phyloP scores from a whole-genome alignment of 768 basidiomycete species.

The Hemileccinum rubropunctum region DNA sequence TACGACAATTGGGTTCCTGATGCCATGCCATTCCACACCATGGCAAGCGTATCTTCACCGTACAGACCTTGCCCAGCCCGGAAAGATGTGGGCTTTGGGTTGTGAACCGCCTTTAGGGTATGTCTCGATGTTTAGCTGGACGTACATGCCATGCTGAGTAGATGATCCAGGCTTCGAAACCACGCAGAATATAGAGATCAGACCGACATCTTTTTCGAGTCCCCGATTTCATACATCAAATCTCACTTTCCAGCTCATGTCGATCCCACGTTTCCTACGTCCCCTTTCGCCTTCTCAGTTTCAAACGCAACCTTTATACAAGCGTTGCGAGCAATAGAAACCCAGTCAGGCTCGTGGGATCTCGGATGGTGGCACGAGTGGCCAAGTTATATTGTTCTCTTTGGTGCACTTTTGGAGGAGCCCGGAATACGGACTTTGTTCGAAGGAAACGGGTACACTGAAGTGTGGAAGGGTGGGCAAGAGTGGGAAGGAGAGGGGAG shows the following conservation, averaged over 20 bases:
- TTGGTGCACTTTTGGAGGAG: conserved; percentile 69
- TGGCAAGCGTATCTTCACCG: conserved; percentile 87
- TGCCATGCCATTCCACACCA: conserved; percentile 97
- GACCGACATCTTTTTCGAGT: conserved; percentile 74
- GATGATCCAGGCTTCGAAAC: conserved; percentile 40
- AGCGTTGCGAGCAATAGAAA: conserved; percentile 29
- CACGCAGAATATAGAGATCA: conserved; percentile 69
- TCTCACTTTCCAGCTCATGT: conserved; percentile 66
- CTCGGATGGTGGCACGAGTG: conserved; percentile 65
- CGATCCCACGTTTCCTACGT: conserved; percentile 61
- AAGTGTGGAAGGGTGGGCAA: conserved; percentile 65
- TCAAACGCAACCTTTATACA: conserved; percentile 39
- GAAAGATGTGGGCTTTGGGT: conserved; percentile 76
- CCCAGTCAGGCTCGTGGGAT: conserved; percentile 16
- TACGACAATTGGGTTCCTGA: conserved; percentile 71
- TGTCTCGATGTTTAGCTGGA: conserved; percentile 26
- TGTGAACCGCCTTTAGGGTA: conserved; percentile 93
- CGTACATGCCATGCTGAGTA: conserved; percentile 6
- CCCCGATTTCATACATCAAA: conserved; percentile 64
- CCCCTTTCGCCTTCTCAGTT: conserved; percentile 49
- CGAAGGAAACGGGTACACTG: conserved; percentile 54
- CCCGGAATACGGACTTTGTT: conserved; percentile 49
- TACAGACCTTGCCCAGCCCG: conserved; percentile 50
- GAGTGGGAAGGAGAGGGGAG: conserved; percentile 68
- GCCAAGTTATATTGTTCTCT: conserved; percentile 81